Base-by-base conservation (phyloP, 306 rosid species). In the Prunus persica region DNA sequence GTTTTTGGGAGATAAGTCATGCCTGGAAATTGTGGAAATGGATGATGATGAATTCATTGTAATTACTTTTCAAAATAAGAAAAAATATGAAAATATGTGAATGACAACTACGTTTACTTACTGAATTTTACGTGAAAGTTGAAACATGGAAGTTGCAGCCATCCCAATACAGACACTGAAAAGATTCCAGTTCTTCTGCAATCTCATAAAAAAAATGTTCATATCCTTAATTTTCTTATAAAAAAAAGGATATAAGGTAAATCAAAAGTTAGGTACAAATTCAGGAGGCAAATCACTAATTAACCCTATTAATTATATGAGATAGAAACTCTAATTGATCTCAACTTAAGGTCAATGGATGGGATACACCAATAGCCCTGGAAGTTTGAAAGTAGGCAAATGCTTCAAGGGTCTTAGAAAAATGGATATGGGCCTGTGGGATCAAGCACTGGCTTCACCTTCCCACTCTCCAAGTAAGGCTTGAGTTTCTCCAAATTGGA, bases 371-470 rank as follows among this genome's bases (percentile, higher is more conserved):
- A 1, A 75, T 81, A 65, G 93, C 93, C 72, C 93, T 83, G 20
- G 47, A 61, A 27, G 88, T 86, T 56, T 86, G 86, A 0, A 92
- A 75, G 50, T 89, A 45, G 5, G 85, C 60, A 82, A 83, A 90
- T 47, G 96, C 97, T 67, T 87, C 89, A 13, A 81, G 73, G 0
- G 84, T 63, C 65, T 86, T 66, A 27, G 92, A 80, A 80, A 92
- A 92, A 24, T 12, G 89, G 81, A 66, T 88, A 88, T 2, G 88
- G 89, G 25, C 89, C 54, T 79, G 88, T 88, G 18, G 96, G 89
- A 15, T 92, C 93, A 18, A 92, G 32, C 24, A 92, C 12, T 11
- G 97, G 82, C 85, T 87, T 90, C 86, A 92, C 82, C 76, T 91
- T 79, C 46, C 91, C 93, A 85, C 86, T 89, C 77, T 89, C 93